These are phyloP conservation scores for Niebla homalea DNA, from an alignment of 495 filamentous ascomycete species.

Conservation along the genomic window DNA sequence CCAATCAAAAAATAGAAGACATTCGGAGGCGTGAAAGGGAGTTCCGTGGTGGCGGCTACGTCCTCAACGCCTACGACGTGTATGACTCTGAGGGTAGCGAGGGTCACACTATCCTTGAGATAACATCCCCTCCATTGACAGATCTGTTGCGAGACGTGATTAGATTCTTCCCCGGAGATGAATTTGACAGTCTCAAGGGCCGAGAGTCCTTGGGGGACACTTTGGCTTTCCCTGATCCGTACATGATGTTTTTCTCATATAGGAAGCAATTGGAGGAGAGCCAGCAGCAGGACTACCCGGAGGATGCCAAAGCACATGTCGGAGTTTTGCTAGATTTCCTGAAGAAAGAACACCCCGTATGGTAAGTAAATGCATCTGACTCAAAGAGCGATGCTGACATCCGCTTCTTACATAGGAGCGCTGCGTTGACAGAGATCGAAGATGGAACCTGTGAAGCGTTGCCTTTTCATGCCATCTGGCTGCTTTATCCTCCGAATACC, in stretches of 20 bases:
- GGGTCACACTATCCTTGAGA: slow-evolving; percentile 8
- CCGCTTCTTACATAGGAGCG: no score
- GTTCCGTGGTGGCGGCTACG: slow-evolving; percentile 8
- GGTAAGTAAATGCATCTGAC: no score
- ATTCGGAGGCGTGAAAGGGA: slow-evolving; percentile 10
- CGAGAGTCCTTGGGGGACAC: slow-evolving; percentile 8
- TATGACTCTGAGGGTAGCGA: slow-evolving; percentile 12
- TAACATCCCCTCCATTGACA: slow-evolving; percentile 6
- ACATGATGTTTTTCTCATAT: slow-evolving; percentile 12
- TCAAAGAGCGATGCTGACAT: no score
- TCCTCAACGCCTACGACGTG: slow-evolving; percentile 10
- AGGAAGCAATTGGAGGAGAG: slow-evolving; percentile 1
- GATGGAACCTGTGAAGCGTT: slow-evolving; percentile 9
- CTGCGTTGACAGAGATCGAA: slow-evolving; percentile 10
- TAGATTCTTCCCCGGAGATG: slow-evolving; percentile 13
- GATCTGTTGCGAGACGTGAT: slow-evolving; percentile 10
- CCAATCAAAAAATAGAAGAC: slow-evolving; percentile 13
- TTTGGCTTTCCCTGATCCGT: slow-evolving; percentile 4
- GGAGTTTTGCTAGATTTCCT: slow-evolving; percentile 7
- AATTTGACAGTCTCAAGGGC: slow-evolving; percentile 11
- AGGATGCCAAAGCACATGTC: slow-evolving; percentile 10
- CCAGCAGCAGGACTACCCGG: slow-evolving; percentile 1
- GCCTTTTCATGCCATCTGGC: slow-evolving; percentile 2
- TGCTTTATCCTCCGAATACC: slow-evolving; percentile 9
- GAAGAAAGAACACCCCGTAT: slow-evolving; percentile 3